These are phyloP conservation scores for Carpinus viminea DNA, from an alignment of 306 rosid genomes.

Conservation along the genomic window DNA sequence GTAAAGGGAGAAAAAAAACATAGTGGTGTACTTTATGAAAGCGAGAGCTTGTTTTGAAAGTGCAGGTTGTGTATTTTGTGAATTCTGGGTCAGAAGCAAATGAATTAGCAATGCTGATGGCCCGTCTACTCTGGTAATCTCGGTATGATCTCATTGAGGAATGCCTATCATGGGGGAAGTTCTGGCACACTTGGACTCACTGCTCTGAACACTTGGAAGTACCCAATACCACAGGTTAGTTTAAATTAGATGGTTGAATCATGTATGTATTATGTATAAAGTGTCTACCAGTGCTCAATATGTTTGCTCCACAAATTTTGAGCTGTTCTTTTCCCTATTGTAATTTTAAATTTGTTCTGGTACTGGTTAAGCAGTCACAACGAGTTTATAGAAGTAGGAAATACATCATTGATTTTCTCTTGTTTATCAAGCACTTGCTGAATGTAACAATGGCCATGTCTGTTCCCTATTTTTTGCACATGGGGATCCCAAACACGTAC, in stretches of 20 bases:
- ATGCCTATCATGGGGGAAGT: slow-evolving; percentile 96
- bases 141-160: slow-evolving; percentile 86
- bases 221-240: slow-evolving; percentile 89
- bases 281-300: neutral
- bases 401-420: neutral
- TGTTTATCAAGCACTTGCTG: neutral
- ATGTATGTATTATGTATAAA: neutral
- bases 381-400: neutral
- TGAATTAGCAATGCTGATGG: slow-evolving; percentile 93
- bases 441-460: neutral
- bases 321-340: neutral
- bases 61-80: slow-evolving; percentile 91
- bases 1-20: too few species aligned
- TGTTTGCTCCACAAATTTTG: neutral
- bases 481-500: too few species aligned
- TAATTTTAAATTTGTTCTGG: neutral
- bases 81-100: slow-evolving; percentile 96
- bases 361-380: neutral
- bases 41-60: neutral
- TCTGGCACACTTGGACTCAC: slow-evolving; percentile 74
- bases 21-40: neutral
- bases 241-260: neutral
- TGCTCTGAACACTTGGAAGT: slow-evolving; percentile 85
- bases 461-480: neutral
- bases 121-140: slow-evolving; percentile 81